Percentiles rank a stretch among this genome's conserved stretches.
These are phyloP conservation scores for Blastobotrys americana DNA, from an alignment of 805 yeast species.

Conservation along the genomic window DNA sequence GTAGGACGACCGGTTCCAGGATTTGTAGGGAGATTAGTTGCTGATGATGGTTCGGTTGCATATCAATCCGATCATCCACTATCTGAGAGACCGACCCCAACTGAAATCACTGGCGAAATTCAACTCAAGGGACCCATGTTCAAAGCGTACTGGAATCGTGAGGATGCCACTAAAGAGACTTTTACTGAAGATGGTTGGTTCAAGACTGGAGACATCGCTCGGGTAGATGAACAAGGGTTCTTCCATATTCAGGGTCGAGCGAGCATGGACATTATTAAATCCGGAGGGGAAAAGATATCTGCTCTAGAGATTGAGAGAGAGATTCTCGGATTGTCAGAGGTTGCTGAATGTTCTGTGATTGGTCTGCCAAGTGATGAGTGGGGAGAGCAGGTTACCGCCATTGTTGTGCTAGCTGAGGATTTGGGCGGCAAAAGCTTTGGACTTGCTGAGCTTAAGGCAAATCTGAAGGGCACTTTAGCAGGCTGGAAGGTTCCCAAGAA, in stretches of 20 bases:
- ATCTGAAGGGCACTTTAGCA: constrained; percentile 21
- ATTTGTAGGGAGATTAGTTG: constrained; percentile 26
- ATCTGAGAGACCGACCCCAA: constrained; percentile 2
- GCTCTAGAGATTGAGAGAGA: constrained; percentile 32
- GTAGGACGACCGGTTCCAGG: constrained; percentile 30
- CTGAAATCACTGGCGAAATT: constrained; percentile 40
- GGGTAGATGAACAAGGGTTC: constrained; percentile 38
- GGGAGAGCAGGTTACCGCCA: constrained; percentile 31
- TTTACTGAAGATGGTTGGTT: constrained; percentile 47
- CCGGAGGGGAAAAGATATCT: constrained; percentile 31
- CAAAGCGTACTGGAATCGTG: constrained; percentile 41
- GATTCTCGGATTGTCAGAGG: constrained; percentile 22
- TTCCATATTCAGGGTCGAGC: constrained; percentile 38
- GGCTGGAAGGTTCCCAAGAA: constrained; percentile 30
- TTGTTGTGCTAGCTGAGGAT: constrained; percentile 19
- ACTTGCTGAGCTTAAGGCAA: constrained; percentile 20
- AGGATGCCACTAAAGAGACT: constrained; percentile 40
- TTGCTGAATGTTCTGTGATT: constrained; percentile 29
- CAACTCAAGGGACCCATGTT: constrained; percentile 50
- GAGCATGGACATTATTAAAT: constrained; percentile 32
- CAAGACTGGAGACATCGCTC: constrained; percentile 52
- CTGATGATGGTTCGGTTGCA: constrained; percentile 19
- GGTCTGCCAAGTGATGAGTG: constrained; percentile 28
- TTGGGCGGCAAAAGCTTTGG: constrained; percentile 14
- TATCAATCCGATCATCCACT: constrained; percentile 13